Base-by-base conservation (phyloP, 2,329 filamentous ascomycete species). In the Bipolaris victoriae region DNA sequence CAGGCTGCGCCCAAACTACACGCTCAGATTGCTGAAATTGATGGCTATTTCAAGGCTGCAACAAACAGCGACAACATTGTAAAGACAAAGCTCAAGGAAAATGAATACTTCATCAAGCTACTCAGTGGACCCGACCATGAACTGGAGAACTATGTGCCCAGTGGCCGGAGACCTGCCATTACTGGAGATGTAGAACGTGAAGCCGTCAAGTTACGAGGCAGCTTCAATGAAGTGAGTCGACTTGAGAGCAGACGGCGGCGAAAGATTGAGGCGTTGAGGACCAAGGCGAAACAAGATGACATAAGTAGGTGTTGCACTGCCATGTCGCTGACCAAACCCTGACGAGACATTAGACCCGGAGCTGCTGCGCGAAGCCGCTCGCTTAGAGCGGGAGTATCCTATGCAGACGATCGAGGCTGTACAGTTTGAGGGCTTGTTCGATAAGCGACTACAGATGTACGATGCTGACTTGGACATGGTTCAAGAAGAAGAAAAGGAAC, bases 381-480 rank as follows among this genome's bases (percentile, higher is more conserved):
- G 92, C 7, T 82, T 98, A 11, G 95, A 98, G 78, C 87, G 93
- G 44, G 88, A 90, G 57, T 94, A 92, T 61, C 91, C 92, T 0
- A 90, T 90, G 77, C 92, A 93, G 36, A 86, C 88, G 10, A 89
- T 99, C 49, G 90, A 92, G 49, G 88, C 94, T 0, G 90, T 90
- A 2, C 92, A 97, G 68, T 98, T 99, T 70, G 95, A 99, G 69
- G 86, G 88, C 51, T 89, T 98, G 45, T 97, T 98, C 64, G 91
- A 96, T 68, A 84, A 88, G 64, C 87, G 92, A 1, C 84, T 99
- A 1, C 86, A 89, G 44, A 82, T 89, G 45, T 99, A 98, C 74
- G 91, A 96, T 62, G 78, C 85, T 0, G 94, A 98, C 65, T 79
- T 90, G 15, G 86, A 88, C 24, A 84, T 88, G 57, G 80, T 96